Evolutionary conservation across 2,329 filamentous ascomycete genomes (phyloP).

Genomic region (Verticillium alfalfae): DNA sequence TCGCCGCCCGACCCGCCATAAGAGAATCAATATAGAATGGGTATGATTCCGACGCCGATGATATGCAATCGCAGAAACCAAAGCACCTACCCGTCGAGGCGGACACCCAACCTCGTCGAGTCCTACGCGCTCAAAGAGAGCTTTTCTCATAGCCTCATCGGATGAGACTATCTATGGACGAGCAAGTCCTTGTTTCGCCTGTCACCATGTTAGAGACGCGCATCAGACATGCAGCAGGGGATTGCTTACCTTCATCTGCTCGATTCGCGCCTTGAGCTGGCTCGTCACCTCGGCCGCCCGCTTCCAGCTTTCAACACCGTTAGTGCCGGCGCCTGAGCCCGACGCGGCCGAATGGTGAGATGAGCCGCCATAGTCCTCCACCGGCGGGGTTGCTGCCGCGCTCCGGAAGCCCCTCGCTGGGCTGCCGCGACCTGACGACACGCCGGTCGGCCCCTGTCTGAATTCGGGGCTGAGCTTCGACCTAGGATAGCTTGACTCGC

Average conservation of each 20-base stretch:
- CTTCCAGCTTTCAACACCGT: conserved; percentile 89
- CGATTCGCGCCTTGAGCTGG: conserved; percentile 93
- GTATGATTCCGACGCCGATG: conserved; percentile 27
- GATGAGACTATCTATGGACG: conserved; percentile 14
- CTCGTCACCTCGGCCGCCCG: conserved; percentile 95
- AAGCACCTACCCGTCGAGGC: background rate
- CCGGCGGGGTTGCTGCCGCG: conserved; percentile 13
- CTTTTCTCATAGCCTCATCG: too few species aligned
- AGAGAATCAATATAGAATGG: conserved; percentile 9
- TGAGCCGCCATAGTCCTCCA: conserved; percentile 4
- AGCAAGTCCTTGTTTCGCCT: conserved; percentile 46
- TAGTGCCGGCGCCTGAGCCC: conserved; percentile 26
- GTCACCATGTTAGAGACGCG: conserved; percentile 8
- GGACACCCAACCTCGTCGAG: background rate
- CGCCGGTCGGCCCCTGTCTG: conserved; percentile 41
- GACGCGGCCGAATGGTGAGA: conserved; percentile 9
- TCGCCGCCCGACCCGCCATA: background rate
- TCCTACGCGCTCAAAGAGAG: background rate
- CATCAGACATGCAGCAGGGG: background rate
- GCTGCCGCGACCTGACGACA: conserved; percentile 53
- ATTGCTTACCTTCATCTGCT: conserved; percentile 81
- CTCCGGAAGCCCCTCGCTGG: conserved; percentile 51
- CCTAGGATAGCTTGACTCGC: conserved; percentile 40
- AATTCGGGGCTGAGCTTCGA: conserved; percentile 52
- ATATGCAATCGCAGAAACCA: conserved; percentile 18